Conservation (phyloP, 1,284 basidiomycete genomes). For the Apiotrichum brassicae region DNA sequence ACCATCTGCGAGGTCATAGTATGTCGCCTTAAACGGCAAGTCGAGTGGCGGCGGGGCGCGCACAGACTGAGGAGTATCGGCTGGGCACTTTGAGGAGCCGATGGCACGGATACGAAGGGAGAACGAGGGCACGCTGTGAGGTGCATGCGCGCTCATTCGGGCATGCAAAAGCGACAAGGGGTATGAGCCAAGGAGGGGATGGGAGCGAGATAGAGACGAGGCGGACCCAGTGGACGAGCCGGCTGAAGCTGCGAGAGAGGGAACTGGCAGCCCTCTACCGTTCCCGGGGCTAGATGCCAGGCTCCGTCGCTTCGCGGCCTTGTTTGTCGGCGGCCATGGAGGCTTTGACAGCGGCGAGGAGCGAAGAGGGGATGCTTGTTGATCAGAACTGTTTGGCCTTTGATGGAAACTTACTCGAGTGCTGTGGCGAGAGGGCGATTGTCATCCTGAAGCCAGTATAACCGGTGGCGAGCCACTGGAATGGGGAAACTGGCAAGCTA, state of each 20-base stretch:
- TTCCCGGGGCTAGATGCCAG: too few relatives aligned
- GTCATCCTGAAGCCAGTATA: conserved; percentile 4
- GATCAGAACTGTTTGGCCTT: neutral
- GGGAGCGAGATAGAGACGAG: conserved; percentile 32
- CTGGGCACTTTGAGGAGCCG: conserved; percentile 1
- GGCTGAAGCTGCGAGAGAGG: neutral
- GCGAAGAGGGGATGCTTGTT: conserved; percentile 4
- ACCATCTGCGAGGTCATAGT: conserved; percentile 35
- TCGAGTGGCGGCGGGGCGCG: conserved; percentile 27
- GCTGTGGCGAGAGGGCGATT: conserved; percentile 7
- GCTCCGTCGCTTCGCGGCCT: neutral
- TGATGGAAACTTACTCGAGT: conserved; percentile 8
- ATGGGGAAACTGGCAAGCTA: too few relatives aligned
- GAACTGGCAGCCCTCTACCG: neutral
- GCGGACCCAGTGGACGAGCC: neutral
- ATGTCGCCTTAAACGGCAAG: conserved; percentile 40
- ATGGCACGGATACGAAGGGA: conserved; percentile 22
- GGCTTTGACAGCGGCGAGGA: conserved; percentile 3
- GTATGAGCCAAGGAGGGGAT: conserved; percentile 39
- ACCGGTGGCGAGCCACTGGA: too few relatives aligned
- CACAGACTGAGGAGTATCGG: conserved; percentile 23
- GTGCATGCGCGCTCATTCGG: conserved; percentile 35
- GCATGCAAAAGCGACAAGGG: conserved; percentile 39
- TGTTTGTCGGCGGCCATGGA: neutral
- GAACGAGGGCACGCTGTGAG: conserved; percentile 27